A percentile compares a stretch with the other conserved stretches of the same genome.
Evolutionary conservation across 805 yeast species (phyloP).

Genomic region (Hanseniaspora singularis): DNA sequence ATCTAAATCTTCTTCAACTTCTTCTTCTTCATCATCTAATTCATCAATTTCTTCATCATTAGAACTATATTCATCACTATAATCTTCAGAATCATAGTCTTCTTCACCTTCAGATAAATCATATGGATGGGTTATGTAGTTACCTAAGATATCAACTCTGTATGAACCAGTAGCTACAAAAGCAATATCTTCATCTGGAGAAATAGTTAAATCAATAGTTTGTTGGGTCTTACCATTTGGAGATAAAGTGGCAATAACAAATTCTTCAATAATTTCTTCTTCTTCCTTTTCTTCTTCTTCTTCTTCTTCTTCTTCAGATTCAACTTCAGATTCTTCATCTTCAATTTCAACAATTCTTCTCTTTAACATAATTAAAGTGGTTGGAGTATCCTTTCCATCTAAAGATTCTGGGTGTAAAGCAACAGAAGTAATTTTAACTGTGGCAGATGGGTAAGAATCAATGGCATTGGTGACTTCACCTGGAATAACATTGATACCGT

Average conservation of each 20-base stretch:
- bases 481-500: constrained; percentile 74
- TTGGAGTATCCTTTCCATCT: constrained; percentile 70
- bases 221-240: constrained; percentile 82
- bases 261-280: constrained; percentile 66
- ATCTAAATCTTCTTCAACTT: constrained; percentile 36
- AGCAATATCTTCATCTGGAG: constrained; percentile 86
- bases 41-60: constrained; percentile 32
- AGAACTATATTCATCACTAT: constrained; percentile 30
- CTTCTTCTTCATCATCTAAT: constrained; percentile 51
- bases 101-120: constrained; percentile 44
- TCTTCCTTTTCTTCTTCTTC: constrained; percentile 29
- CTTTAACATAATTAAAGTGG: constrained; percentile 81
- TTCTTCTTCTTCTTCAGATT: constrained; percentile 27
- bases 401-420: constrained; percentile 81
- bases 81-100: constrained; percentile 39
- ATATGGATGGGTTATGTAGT: constrained; percentile 91
- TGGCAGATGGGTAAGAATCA: constrained; percentile 74
- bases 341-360: constrained; percentile 41
- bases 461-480: constrained; percentile 79
- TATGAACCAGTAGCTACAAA: constrained; percentile 95
- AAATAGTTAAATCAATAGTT: constrained; percentile 75
- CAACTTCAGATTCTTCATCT: constrained; percentile 29
- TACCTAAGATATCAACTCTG: constrained; percentile 84
- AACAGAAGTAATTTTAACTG: constrained; percentile 86
- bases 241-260: constrained; percentile 75